Conservation (phyloP, 2,329 filamentous ascomycete species). For the Diaporthe longicolla region DNA sequence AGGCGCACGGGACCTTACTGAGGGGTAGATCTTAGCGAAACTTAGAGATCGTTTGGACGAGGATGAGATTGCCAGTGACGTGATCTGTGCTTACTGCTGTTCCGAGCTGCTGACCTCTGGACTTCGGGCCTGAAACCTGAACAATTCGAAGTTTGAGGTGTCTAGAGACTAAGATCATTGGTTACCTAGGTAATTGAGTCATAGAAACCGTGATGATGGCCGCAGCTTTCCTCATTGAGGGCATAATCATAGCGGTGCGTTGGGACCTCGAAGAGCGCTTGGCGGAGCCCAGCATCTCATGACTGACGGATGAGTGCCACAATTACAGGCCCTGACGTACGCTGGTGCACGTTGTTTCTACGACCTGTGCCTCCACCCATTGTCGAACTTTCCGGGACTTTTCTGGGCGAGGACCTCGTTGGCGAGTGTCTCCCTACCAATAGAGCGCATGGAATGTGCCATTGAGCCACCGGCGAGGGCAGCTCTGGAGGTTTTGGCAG, state of each 20-base stretch:
- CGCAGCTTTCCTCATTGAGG: background rate
- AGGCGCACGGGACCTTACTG: too few relatives aligned
- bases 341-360: background rate
- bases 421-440: background rate
- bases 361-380: conserved; percentile 7
- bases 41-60: too few relatives aligned
- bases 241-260: background rate
- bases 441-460: background rate
- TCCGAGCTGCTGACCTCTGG: too few relatives aligned
- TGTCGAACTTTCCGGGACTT: background rate
- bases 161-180: too few relatives aligned
- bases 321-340: background rate
- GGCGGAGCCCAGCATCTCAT: background rate
- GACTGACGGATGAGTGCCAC: background rate
- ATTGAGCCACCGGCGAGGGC: background rate
- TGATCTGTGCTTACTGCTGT: too few relatives aligned
- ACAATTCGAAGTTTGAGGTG: too few relatives aligned
- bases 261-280: background rate
- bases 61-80: too few relatives aligned
- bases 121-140: too few relatives aligned
- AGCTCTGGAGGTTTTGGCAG: conserved; percentile 18
- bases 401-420: conserved; percentile 6
- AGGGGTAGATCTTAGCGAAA: too few relatives aligned
- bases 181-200: too few relatives aligned
- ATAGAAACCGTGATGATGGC: background rate